phyloP scores from a whole-genome alignment of 371 early-diverging fungal genomes.

The Syncephalis plumigaleata region DNA sequence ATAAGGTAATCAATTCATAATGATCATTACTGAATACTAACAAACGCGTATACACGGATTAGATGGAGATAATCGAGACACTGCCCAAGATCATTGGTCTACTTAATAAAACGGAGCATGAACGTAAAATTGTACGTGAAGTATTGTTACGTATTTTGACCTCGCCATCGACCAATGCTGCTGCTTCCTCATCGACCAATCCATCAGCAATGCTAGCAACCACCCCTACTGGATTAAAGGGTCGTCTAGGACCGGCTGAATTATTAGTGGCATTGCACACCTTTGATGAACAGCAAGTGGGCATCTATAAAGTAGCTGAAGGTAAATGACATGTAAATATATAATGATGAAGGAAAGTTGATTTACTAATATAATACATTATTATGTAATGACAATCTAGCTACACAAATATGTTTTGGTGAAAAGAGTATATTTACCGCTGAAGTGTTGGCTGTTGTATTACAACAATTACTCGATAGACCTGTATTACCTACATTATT shows the following conservation, averaged over 20 bases:
- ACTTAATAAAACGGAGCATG: conserved; percentile 38
- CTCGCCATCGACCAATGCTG: too few relatives aligned
- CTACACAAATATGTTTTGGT: conserved; percentile 48
- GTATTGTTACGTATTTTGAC: conserved; percentile 26
- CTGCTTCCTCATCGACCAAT: too few relatives aligned
- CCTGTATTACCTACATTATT: conserved; percentile 43
- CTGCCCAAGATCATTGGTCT: conserved; percentile 41
- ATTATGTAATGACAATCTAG: too few relatives aligned
- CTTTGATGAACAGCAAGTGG: too few relatives aligned
- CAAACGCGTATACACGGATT: conserved; percentile 5
- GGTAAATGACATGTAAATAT: too few relatives aligned
- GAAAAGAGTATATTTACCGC: conserved; percentile 41
- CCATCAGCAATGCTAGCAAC: too few relatives aligned
- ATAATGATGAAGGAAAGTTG: too few relatives aligned
- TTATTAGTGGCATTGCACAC: conserved; percentile 9
- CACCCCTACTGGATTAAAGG: too few relatives aligned
- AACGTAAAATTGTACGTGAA: conserved; percentile 32
- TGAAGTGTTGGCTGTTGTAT: conserved; percentile 39
- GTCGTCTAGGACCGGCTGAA: too few relatives aligned
- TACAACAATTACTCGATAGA: conserved; percentile 44
- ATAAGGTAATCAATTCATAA: conserved; percentile 21
- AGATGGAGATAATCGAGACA: conserved; percentile 29
- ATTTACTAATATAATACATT: too few relatives aligned
- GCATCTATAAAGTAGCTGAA: too few relatives aligned
- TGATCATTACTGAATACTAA: background rate